Base-by-base conservation (phyloP, 2,329 filamentous ascomycete species). In the Boeremia lycopersici region DNA sequence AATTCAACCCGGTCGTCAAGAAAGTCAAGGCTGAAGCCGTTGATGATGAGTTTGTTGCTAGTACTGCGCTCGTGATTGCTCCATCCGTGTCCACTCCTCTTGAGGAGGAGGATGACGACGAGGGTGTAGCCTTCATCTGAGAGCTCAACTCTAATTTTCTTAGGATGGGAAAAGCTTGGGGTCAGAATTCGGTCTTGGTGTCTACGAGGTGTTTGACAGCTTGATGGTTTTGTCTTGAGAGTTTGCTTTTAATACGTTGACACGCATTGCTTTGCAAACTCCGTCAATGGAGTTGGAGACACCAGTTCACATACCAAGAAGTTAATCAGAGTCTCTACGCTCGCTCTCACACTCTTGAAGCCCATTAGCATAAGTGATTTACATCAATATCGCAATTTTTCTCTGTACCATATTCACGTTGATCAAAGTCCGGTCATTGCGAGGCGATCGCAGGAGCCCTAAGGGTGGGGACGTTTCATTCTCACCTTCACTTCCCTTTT, bases 401-500 rank as follows among this genome's bases (percentile, higher is more conserved):
- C 26, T 17, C 6, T n/a, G 29, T 2, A n/a, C 13, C 13, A 29
- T 19, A 12, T 15, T 25, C 15, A 38, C 12, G 5, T 33, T 23
- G 7, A 19, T 12, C 10, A 25, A 6, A 6, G 10, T 10, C 7
- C 17, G 4, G 7, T 48, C 30, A 53, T 17, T 2, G 34, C 26
- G 29, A 49, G 29, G 35, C 8, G 13, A 1, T 6, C 23, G 35
- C 15, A 49, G 45, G 39, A 40, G 15, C 12, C 9, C 10, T 6
- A 12, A 48, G 35, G 15, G 6, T 6, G 3, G 3, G 8, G 13
- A n/a, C 12, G 5, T 6, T 15, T 12, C 25, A 3, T 29, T 17
- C 34, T 54, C 46, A 54, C 45, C 40, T 54, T 54, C 45, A 54
- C 52, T 19, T 23, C 5, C 5, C 3, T 2, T 23, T 23, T 5